Base-by-base conservation (phyloP, 2,329 filamentous ascomycete species). In the Didymella glomerata region DNA sequence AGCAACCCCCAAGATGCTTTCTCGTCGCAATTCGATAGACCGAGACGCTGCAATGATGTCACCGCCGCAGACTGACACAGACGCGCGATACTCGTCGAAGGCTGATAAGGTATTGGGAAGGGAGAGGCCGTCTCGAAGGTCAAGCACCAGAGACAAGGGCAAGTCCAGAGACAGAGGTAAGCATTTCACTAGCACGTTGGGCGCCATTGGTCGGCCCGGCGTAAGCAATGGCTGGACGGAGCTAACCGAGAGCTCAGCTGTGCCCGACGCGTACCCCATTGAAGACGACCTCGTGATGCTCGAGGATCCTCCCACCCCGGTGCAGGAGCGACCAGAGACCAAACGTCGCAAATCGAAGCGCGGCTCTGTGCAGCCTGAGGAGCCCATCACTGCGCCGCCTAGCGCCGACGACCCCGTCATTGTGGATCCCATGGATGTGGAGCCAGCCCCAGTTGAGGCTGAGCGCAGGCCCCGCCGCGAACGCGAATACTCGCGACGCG, bases 61-160 rank as follows among this genome's bases (percentile, higher is more conserved):
- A 20, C 90, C 91, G 3, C 90, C 91, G 9, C 87, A 89, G 2
- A 91, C 93, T 28, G 86, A 90, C 30, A 79, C 74, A 16, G 76
- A 79, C 48, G 66, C 83, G 41, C 85, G 86, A 50, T 84, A 92
- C 71, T 84, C 88, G 8, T 84, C 87, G 45, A 96, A 96, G 77
- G 92, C 91, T 27, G 91, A 91, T 30, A 93, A 88, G 76, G 78
- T 94, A 51, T 86, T 95, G 86, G 93, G 80, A 66, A 77, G 86
- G 60, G 81, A 74, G 48, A 69, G 69, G 18, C 68, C 74, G 76
- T 61, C 78, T 76, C 56, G 80, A 27, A 82, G 81, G 52, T 66
- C 81, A 80, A 76, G 70, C 54, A 74, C 68, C 4, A 70, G 66
- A 60, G 72, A 75, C 42, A 77, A 84, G 69, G 76, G 80, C 67